These are phyloP conservation scores for Beauveria rudraprayagi DNA, from an alignment of 2,329 filamentous ascomycete genomes.

Conservation along the genomic window DNA sequence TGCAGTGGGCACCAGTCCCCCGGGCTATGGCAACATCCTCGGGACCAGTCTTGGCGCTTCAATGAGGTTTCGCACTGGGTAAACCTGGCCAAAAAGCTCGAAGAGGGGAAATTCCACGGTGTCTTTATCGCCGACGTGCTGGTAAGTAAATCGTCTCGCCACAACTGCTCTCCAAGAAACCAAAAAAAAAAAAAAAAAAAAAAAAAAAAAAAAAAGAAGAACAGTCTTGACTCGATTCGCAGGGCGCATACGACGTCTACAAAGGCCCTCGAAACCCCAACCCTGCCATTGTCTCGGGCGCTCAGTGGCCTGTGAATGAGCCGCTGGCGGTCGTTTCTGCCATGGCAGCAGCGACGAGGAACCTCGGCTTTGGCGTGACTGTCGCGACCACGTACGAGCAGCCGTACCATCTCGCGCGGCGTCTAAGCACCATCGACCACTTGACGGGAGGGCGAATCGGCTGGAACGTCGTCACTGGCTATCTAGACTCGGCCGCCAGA, in stretches of 20 bases:
- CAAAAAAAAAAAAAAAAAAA: too few species aligned
- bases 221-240: too few species aligned
- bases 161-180: too few species aligned
- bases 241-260: slow-evolving; percentile 62
- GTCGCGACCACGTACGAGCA: slow-evolving; percentile 61
- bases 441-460: slow-evolving; percentile 50
- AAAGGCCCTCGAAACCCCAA: slow-evolving; percentile 43
- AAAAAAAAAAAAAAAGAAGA: too few species aligned
- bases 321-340: slow-evolving; percentile 52
- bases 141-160: slow-evolving; percentile 12
- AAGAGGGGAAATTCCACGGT: slow-evolving; percentile 51
- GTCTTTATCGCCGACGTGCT: slow-evolving; percentile 59
- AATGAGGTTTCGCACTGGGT: slow-evolving; percentile 54
- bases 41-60: slow-evolving; percentile 54
- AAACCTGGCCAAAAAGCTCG: slow-evolving; percentile 37
- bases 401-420: slow-evolving; percentile 57
- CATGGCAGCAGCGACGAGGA: slow-evolving; percentile 60
- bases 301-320: slow-evolving; percentile 67
- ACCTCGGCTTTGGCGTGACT: slow-evolving; percentile 61
- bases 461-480: slow-evolving; percentile 55
- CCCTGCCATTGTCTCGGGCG: slow-evolving; percentile 52
- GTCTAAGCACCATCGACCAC: slow-evolving; percentile 61
- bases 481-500: slow-evolving; percentile 57
- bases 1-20: slow-evolving; percentile 39
- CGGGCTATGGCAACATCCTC: slow-evolving; percentile 50